A percentile compares a stretch with the other conserved stretches of the same genome.
phyloP scores from a whole-genome alignment of 768 basidiomycete genomes.

The Agaricus sinodeliciosus region DNA sequence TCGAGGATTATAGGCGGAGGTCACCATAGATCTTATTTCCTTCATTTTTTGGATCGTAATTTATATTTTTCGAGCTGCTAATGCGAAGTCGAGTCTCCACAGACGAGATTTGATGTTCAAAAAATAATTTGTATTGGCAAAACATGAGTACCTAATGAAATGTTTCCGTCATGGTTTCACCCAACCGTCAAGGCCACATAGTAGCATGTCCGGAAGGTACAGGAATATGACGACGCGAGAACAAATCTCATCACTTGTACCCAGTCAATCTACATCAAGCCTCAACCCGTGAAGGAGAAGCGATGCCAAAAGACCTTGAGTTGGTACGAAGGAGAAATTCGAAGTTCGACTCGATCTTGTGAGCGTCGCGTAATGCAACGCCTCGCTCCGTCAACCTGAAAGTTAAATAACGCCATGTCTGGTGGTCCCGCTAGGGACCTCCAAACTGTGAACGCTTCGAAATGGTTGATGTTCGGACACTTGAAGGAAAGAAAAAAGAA shows the following conservation, averaged over 20 bases:
- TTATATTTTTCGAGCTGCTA: constrained; percentile 9
- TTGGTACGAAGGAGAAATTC: constrained; percentile 26
- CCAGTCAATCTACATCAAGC: constrained; percentile 21
- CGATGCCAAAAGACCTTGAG: constrained; percentile 53
- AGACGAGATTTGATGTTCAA: too few species aligned
- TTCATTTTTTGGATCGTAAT: background rate
- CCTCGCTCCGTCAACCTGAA: constrained; percentile 81
- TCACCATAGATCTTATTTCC: background rate
- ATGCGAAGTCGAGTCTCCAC: background rate
- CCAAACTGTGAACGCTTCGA: constrained; percentile 48
- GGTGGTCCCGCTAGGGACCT: constrained; percentile 3
- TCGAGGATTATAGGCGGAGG: constrained; percentile 25
- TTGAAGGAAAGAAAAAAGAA: constrained; percentile 24
- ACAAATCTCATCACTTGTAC: constrained; percentile 23
- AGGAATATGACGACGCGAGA: constrained; percentile 74
- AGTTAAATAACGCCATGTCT: constrained; percentile 48
- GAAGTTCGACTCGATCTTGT: constrained; percentile 33
- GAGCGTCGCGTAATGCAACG: constrained; percentile 31
- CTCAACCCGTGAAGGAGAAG: constrained; percentile 31
- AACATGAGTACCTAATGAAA: constrained; percentile 7
- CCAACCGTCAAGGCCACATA: constrained; percentile 79
- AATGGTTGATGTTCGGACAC: constrained; percentile 60
- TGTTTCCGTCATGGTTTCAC: constrained; percentile 81
- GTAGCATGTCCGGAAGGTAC: constrained; percentile 71
- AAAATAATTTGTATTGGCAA: background rate